Conservation (phyloP, 2,329 filamentous ascomycete genomes). For the Fusarium zealandicum region DNA sequence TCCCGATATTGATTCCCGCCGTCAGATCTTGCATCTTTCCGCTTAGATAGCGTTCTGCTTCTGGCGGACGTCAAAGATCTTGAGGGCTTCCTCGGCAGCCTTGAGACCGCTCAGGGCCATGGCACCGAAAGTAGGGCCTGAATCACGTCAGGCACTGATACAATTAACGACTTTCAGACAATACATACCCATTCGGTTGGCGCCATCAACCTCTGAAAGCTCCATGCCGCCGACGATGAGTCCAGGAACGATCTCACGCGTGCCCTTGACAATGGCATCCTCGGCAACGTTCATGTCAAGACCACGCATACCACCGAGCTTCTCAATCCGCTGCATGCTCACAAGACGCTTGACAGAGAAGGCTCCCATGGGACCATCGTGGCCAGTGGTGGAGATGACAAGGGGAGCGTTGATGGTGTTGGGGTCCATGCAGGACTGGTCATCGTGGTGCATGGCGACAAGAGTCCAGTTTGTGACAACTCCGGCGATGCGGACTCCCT, state of each 20-base stretch:
- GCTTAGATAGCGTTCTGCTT: slow-evolving; percentile 71
- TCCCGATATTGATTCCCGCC: neutral
- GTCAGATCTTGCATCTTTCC: no score
- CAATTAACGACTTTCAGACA: no score
- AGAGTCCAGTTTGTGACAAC: slow-evolving; percentile 97
- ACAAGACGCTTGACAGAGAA: slow-evolving; percentile 92
- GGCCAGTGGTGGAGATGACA: slow-evolving; percentile 88
- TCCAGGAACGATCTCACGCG: slow-evolving; percentile 85
- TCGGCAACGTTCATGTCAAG: slow-evolving; percentile 92
- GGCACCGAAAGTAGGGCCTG: slow-evolving; percentile 80
- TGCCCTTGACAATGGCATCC: slow-evolving; percentile 92
- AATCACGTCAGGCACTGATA: neutral
- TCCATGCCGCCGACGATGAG: slow-evolving; percentile 97
- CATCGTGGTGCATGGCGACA: slow-evolving; percentile 85
- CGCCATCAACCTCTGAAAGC: slow-evolving; percentile 86
- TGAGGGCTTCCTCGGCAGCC: slow-evolving; percentile 85
- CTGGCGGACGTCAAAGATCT: slow-evolving; percentile 79
- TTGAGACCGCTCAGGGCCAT: slow-evolving; percentile 90
- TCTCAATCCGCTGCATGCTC: slow-evolving; percentile 82
- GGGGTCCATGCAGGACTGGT: slow-evolving; percentile 95
- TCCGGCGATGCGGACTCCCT: slow-evolving; percentile 75
- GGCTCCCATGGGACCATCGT: slow-evolving; percentile 89
- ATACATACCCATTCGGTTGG: slow-evolving; percentile 80
- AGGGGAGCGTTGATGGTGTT: slow-evolving; percentile 95
- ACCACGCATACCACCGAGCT: slow-evolving; percentile 90